Percentiles rank a stretch among this genome's conserved stretches.
Conservation (phyloP, 2,329 filamentous ascomycete species). For the Paecilomyces niveus region DNA sequence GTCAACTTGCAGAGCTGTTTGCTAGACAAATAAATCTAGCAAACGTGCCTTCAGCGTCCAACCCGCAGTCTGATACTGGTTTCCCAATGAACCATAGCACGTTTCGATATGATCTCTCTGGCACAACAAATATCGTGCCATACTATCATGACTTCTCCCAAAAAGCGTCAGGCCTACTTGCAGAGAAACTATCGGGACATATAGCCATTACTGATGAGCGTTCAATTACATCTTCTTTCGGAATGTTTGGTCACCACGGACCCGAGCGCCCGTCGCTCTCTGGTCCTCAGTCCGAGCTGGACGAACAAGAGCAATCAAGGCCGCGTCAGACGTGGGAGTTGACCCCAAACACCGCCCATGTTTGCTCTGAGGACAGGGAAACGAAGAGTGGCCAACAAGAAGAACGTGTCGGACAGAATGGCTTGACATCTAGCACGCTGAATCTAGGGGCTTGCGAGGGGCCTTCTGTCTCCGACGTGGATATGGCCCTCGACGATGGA, state of each 20-base stretch:
- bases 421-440: background rate
- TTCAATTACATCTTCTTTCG: background rate
- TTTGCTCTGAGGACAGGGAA: too few species aligned
- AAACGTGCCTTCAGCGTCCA: background rate
- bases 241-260: background rate
- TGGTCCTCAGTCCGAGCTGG: background rate
- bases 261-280: background rate
- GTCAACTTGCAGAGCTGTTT: conserved; percentile 77
- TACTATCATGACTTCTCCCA: background rate
- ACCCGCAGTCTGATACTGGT: conserved; percentile 1
- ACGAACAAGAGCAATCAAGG: background rate
- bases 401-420: background rate
- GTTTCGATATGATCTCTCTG: background rate
- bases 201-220: background rate
- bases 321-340: background rate
- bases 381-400: background rate
- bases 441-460: background rate
- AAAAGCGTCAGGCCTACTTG: background rate
- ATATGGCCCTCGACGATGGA: conserved; percentile 19
- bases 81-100: background rate
- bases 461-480: conserved; percentile 39
- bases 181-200: background rate
- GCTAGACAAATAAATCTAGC: conserved; percentile 59
- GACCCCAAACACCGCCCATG: background rate
- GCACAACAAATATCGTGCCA: background rate